These are phyloP conservation scores for Triticum turgidum DNA, from an alignment of 176 grass and related monocot genomes.

Conservation along the genomic window DNA sequence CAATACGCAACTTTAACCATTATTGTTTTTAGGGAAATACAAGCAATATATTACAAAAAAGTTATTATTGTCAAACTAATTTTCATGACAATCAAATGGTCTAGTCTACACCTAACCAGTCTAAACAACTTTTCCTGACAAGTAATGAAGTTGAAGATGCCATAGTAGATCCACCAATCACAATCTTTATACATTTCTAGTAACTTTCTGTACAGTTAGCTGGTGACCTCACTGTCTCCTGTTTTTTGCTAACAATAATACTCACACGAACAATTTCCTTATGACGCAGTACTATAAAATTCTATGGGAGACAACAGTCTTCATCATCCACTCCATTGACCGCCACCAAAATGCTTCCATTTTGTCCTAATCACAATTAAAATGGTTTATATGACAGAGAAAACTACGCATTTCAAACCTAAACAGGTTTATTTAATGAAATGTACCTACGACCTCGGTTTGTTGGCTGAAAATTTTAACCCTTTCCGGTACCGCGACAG, in stretches of 20 bases:
- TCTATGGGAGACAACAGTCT: background rate
- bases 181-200: background rate
- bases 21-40: background rate
- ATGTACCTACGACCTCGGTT: background rate
- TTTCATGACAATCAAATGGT: background rate
- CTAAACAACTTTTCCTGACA: background rate
- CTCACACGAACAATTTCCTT: background rate
- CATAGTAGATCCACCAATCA: background rate
- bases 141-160: background rate
- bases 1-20: background rate
- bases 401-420: background rate
- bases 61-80: background rate
- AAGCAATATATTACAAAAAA: background rate
- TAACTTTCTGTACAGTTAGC: background rate
- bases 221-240: background rate
- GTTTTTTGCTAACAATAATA: background rate
- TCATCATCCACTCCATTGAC: background rate
- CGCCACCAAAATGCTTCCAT: background rate
- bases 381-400: background rate
- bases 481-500: background rate
- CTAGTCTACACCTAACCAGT: background rate
- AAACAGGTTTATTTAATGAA: constrained; percentile 3
- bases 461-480: background rate
- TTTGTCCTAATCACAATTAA: background rate
- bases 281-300: background rate